Conservation (phyloP, 1,139 yeast genomes). For the Candida mesenterica region DNA sequence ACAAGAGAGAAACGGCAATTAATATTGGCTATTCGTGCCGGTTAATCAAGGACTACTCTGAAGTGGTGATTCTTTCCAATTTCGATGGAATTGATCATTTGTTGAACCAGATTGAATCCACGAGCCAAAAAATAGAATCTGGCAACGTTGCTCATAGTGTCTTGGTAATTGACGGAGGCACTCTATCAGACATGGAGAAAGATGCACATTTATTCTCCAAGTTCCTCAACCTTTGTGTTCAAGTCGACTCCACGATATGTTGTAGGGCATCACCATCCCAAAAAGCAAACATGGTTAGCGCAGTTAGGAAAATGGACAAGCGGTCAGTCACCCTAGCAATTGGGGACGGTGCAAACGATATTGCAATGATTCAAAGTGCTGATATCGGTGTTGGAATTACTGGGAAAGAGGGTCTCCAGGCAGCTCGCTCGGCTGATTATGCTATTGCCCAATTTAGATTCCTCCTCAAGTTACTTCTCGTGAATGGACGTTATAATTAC, state of each 20-base stretch:
- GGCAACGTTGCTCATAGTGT: conserved; percentile 91
- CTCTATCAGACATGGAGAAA: conserved; percentile 67
- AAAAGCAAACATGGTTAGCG: conserved; percentile 83
- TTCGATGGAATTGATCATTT: conserved; percentile 55
- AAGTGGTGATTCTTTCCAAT: conserved; percentile 71
- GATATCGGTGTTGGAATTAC: conserved; percentile 97
- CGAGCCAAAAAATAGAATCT: conserved; percentile 57
- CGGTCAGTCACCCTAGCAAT: conserved; percentile 84
- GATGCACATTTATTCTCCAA: conserved; percentile 70
- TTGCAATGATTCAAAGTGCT: conserved; percentile 98
- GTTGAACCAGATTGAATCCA: conserved; percentile 54
- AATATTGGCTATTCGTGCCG: conserved; percentile 95
- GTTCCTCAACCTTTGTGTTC: conserved; percentile 80
- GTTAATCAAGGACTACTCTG: conserved; percentile 87
- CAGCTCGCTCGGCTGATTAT: conserved; percentile 92
- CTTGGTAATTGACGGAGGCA: conserved; percentile 88
- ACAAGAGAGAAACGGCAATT: conserved; percentile 95
- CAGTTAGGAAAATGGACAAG: conserved; percentile 65
- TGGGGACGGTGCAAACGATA: conserved; percentile 99
- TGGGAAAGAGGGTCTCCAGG: conserved; percentile 95
- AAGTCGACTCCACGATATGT: conserved; percentile 87
- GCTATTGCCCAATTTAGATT: conserved; percentile 93
- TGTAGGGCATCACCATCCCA: conserved; percentile 98
- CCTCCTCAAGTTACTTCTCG: conserved; percentile 75
- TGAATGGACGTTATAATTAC: conserved; percentile 95